Base-by-base conservation (phyloP, 1,284 basidiomycete species). In the Pseudozyma thailandica region DNA sequence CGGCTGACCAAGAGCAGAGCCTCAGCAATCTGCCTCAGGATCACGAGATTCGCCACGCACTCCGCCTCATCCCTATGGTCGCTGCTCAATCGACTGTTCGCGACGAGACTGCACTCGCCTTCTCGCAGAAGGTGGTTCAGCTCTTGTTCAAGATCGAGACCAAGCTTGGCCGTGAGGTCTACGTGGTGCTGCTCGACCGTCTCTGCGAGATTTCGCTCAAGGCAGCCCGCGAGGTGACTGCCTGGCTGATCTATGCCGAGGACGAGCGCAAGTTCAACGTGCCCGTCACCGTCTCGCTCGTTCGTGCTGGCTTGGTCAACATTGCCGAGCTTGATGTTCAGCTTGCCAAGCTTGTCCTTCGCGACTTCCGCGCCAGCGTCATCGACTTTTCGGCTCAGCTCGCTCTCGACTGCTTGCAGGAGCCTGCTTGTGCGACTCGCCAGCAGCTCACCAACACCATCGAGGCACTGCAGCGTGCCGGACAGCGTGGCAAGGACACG, bases 211-310 rank as follows among this genome's bases (percentile, higher is more conserved):
- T 90, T 26, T 95, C 93, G 68, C 89, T 92, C 75, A 93, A 96
- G 78, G 94, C 97, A 42, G 92, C 92, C 20, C 93, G 93, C 84
- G 96, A 99, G 85, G 96, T 95, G 9, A 92, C 94, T 57, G 93
- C 91, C 13, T 99, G 96, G 96, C 86, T 99, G 50, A 86, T 98
- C 47, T 97, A 94, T 81, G 92, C 95, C 15, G 94, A 98, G 82
- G 96, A 98, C 83, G 92, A 95, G 85, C 77, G 81, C 70, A 98
- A 98, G 85, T 92, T 92, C 86, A 97, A 97, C 82, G 90, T 98
- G 15, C 89, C 93, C 6, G 96, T 97, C 69, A 98, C 94, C 0
- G 88, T 92, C 27, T 91, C 92, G 1, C 87, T 98, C 44, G 86
- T 98, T 57, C 89, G 91, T 42, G 92, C 91, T 57, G 89, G 91